phyloP scores from a whole-genome alignment of 768 basidiomycete species.

The Termitomyces sp. region DNA sequence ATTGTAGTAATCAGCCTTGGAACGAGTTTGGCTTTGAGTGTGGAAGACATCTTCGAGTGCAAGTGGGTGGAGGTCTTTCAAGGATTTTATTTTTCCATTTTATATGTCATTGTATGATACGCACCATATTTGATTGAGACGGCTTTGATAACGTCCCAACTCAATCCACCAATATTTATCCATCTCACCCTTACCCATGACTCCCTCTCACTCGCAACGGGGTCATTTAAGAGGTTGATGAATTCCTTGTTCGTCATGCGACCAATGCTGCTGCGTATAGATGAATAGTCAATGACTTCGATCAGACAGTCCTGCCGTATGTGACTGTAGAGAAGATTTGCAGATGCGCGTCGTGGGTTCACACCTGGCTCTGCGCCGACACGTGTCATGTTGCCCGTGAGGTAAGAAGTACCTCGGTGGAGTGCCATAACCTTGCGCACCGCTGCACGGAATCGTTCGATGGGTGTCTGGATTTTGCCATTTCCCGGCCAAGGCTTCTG shows the following conservation, averaged over 20 bases:
- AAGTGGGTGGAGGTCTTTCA: slow-evolving; percentile 62
- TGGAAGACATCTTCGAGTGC: slow-evolving; percentile 70
- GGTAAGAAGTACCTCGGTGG: slow-evolving; percentile 46
- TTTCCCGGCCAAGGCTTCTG: slow-evolving; percentile 11
- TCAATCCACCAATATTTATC: slow-evolving; percentile 68
- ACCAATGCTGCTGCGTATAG: slow-evolving; percentile 47
- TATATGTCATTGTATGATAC: slow-evolving; percentile 12
- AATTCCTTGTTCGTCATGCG: slow-evolving; percentile 62
- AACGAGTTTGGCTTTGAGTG: slow-evolving; percentile 48
- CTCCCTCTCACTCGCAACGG: slow-evolving; percentile 41
- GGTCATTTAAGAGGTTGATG: slow-evolving; percentile 47
- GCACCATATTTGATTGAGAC: slow-evolving; percentile 62
- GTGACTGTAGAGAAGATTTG: slow-evolving; percentile 52
- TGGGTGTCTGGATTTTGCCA: slow-evolving; percentile 29
- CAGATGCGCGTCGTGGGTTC: slow-evolving; percentile 59
- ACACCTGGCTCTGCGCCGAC: slow-evolving; percentile 71
- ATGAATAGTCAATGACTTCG: slow-evolving; percentile 65
- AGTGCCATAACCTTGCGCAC: slow-evolving; percentile 65
- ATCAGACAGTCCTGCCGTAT: slow-evolving; percentile 61
- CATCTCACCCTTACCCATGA: slow-evolving; percentile 69
- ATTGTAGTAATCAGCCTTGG: slow-evolving; percentile 68
- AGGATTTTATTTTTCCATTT: not conserved
- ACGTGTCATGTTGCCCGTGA: slow-evolving; percentile 24
- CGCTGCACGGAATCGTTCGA: slow-evolving; percentile 48
- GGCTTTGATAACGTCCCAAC: slow-evolving; percentile 72